Conservation (phyloP, 495 filamentous ascomycete genomes). For the Penicillium canescens region DNA sequence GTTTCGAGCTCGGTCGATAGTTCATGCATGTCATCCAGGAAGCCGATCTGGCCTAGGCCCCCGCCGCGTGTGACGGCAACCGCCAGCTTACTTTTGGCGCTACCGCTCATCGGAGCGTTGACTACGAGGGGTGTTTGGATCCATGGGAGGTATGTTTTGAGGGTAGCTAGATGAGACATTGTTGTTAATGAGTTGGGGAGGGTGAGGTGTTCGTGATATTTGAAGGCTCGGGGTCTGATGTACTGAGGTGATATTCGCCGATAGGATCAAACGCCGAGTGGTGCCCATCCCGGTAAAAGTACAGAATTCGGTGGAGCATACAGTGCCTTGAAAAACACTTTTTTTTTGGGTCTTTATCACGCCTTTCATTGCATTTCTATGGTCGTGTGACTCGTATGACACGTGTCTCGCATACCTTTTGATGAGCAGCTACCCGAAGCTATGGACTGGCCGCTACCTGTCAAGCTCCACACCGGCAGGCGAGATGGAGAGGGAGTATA, state of each 20-base stretch:
- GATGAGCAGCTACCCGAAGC: too few species aligned
- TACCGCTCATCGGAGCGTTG: slow-evolving; percentile 16
- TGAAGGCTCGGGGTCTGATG: neutral
- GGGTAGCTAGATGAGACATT: neutral
- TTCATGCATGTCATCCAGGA: slow-evolving; percentile 8
- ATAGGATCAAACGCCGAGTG: neutral
- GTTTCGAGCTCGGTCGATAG: slow-evolving; percentile 5
- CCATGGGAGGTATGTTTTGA: slow-evolving; percentile 12
- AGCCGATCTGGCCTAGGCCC: slow-evolving; percentile 13
- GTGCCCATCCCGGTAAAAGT: neutral
- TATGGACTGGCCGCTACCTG: too few species aligned
- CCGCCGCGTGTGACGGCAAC: slow-evolving; percentile 7
- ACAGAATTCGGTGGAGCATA: too few species aligned
- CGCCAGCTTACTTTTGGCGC: slow-evolving; percentile 7
- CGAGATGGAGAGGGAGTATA: too few species aligned
- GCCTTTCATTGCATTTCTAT: too few species aligned
- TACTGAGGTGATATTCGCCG: neutral
- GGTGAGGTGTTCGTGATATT: neutral
- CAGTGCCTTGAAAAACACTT: too few species aligned
- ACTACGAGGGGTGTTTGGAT: slow-evolving; percentile 11
- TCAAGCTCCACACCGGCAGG: too few species aligned
- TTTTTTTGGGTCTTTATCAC: too few species aligned
- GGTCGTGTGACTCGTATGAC: too few species aligned
- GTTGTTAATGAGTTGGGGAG: neutral
- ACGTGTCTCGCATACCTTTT: too few species aligned